These are phyloP conservation scores for Monosporascus sp. DNA, from an alignment of 2,329 filamentous ascomycete genomes.

Conservation along the genomic window DNA sequence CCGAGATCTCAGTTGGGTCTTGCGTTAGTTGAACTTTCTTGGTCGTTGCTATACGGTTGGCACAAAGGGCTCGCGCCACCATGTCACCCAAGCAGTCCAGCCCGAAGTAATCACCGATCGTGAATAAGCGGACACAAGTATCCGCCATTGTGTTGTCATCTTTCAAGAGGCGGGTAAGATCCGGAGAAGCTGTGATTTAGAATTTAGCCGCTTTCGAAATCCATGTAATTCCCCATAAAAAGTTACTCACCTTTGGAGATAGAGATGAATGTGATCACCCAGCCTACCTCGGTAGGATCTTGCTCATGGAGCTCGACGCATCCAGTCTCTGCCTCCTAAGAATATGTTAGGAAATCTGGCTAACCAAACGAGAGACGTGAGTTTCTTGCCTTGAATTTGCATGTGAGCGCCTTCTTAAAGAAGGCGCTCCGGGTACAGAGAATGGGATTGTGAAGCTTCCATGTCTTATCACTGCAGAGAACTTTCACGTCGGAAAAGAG, in stretches of 20 bases:
- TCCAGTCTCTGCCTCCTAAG: neutral
- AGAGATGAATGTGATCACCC: constrained; percentile 5
- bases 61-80: neutral
- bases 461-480: constrained; percentile 2
- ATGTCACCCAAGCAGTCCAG: neutral
- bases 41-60: neutral
- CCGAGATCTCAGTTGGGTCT: accelerated
- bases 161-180: neutral
- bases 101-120: neutral
- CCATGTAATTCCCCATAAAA: neutral
- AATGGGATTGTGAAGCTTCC: constrained; percentile 7
- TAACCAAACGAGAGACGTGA: neutral
- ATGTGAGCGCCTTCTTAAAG: constrained; percentile 3
- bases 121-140: neutral
- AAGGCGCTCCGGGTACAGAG: constrained; percentile 2
- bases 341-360: neutral
- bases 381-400: neutral
- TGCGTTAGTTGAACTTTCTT: neutral
- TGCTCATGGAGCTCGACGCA: neutral
- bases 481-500: constrained; percentile 8
- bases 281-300: constrained; percentile 1
- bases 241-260: neutral
- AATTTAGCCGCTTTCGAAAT: neutral
- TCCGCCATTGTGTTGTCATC: neutral
- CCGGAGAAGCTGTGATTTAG: neutral